Percentiles rank a stretch among this genome's conserved stretches.
These are phyloP conservation scores for Sporothrix mexicana DNA, from an alignment of 2,329 filamentous ascomycete species.

Conservation along the genomic window DNA sequence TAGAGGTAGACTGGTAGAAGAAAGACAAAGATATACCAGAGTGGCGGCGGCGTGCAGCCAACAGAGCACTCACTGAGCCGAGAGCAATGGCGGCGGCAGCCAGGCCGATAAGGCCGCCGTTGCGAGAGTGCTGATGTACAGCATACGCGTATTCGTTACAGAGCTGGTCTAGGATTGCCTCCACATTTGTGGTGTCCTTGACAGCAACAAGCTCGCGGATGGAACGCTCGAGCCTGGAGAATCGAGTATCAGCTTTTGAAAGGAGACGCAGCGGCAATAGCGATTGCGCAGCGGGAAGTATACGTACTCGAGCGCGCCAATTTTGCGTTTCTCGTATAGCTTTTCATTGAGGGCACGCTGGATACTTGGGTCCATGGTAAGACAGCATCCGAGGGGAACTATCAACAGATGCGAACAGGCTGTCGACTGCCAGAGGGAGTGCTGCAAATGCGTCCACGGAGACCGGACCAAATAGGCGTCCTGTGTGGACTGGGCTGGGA, in stretches of 20 bases:
- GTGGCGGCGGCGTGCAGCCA: not conserved
- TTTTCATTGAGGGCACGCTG: slow-evolving; percentile 95
- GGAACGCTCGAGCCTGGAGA: slow-evolving; percentile 77
- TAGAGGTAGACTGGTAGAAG: not conserved
- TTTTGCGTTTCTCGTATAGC: slow-evolving; percentile 97
- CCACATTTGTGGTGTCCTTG: slow-evolving; percentile 80
- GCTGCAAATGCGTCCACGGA: too few relatives aligned
- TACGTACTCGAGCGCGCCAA: slow-evolving; percentile 90
- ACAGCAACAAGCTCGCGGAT: slow-evolving; percentile 82
- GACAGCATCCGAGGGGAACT: too few relatives aligned
- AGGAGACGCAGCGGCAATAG: too few relatives aligned
- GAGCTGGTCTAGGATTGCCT: slow-evolving; percentile 90
- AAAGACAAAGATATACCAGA: too few relatives aligned
- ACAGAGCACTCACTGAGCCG: slow-evolving; percentile 67
- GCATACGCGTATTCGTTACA: slow-evolving; percentile 98
- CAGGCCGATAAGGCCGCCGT: slow-evolving; percentile 93
- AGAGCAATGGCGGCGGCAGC: slow-evolving; percentile 95
- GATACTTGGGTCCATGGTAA: slow-evolving; percentile 81
- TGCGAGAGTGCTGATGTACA: slow-evolving; percentile 93
- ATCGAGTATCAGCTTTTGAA: too few relatives aligned
- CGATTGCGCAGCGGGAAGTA: too few relatives aligned
- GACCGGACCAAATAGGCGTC: too few relatives aligned
- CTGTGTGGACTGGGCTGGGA: too few relatives aligned
- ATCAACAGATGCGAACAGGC: too few relatives aligned
- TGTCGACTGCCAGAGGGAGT: too few relatives aligned